Base-by-base conservation (phyloP, 176 grass and related monocot genomes). In the Cenchrus purpureus region DNA sequence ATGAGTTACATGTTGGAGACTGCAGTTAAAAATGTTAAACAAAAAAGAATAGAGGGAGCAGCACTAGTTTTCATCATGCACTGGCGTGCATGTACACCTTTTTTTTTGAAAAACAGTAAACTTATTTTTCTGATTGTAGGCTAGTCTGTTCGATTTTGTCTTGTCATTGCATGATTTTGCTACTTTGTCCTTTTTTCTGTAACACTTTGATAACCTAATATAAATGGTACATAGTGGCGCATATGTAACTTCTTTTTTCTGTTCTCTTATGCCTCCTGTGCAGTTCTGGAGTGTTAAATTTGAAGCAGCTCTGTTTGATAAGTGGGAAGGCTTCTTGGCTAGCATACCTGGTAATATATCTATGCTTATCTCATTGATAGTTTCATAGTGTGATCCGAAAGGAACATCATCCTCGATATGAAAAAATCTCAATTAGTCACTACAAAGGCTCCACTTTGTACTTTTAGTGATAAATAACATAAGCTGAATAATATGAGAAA, bases 271-370 rank as follows among this genome's bases (percentile, higher is more conserved):
- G 72, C 81, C 17, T 79, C 0, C 75, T 82, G 78, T 86, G 72
- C 81, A 95, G 96, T 88, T 98, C 93, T 76, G 75, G 84, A 84
- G 94, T 95, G 96, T 63, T 98, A 83, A 92, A 95, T 78, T 90
- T 98, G 69, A 98, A 98, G 83, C 93, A 98, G 19, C 93, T 98
- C 37, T 98, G 87, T 82, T 95, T 98, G 86, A 90, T 98, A 70
- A 94, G 49, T 68, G 91, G 86, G 82, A 98, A 98, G 63, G 93
- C 91, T 74, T 93, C 96, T 54, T 98, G 93, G 96, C 84, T 94
- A 76, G 89, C 96, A 74, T 98, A 95, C 82, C 78, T 98, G 91
- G 96, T 98, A 91, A 78, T 79, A 31, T 12, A 78, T 37, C 45
- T 77, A 22, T 60, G 16, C 20, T 83, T 71, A 50, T 19, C 4